Base-by-base conservation (phyloP, 2,329 filamentous ascomycete species). In the Niveomyces coronatus region DNA sequence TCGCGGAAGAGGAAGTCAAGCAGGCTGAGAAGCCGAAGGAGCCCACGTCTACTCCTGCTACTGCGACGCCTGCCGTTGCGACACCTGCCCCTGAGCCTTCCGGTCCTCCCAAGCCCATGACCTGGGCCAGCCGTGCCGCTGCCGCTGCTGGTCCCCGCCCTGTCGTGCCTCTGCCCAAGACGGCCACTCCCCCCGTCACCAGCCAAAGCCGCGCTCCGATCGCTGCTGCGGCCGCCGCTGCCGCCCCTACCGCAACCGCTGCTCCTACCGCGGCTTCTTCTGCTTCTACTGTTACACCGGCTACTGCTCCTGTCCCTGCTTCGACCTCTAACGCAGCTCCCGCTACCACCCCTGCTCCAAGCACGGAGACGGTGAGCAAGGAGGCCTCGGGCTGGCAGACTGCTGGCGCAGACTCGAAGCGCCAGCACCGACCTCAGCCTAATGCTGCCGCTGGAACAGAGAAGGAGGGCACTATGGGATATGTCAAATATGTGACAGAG, bases 401-500 rank as follows among this genome's bases (percentile, higher is more conserved):
- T 34, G 89, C 85, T 39, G 81, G 82, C 41, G 74, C 78, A 40
- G 83, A 94, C 61, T 82, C 82, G 51, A 91, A 91, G 70, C 80
- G 85, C 56, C 85, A 91, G 58, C 81, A 79, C 52, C 78, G 85
- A 46, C 75, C 74, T 36, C 81, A 84, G 60, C 75, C 79, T 39
- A 69, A 76, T 49, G 68, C 76, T 40, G 68, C 67, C 35, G 60
- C 69, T 18, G 61, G 65, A n/a, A 56, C 65, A 32, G 83, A 88
- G 53, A 82, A 85, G 53, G 82, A 89, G 45, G 76, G 76, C 45
- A 80, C 80, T 38, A 75, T 87, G 49, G 91, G 83, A 15, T 96
- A 95, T 61, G 86, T 98, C 61, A 94, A 94, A 70, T 94, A 89
- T 52, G 89, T 96, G 35, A 89, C 80, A 35, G 87, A 94, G 23